Conservation (phyloP, 202 grass and related monocot genomes). For the Setaria italica region DNA sequence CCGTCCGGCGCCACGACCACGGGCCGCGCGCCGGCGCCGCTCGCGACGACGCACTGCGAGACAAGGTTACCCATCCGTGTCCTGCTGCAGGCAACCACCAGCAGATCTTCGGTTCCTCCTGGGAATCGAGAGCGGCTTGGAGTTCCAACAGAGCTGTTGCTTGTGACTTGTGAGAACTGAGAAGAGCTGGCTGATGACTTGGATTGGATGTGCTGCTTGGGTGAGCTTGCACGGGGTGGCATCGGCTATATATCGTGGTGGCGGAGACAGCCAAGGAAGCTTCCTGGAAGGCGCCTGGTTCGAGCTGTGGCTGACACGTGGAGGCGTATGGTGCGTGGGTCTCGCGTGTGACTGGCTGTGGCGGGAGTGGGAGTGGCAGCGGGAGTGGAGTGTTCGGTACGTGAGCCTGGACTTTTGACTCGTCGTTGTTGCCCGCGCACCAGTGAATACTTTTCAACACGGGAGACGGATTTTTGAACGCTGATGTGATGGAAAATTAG, state of each 20-base stretch:
- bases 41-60: slow-evolving; percentile 24
- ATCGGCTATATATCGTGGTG: slow-evolving; percentile 16
- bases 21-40: background rate
- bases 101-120: background rate
- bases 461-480: background rate
- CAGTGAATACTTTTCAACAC: slow-evolving; percentile 33
- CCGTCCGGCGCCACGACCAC: slow-evolving; percentile 51
- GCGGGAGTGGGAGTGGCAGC: background rate
- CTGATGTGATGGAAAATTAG: background rate
- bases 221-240: background rate
- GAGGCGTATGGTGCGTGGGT: background rate
- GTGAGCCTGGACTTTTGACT: slow-evolving; percentile 19
- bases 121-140: background rate
- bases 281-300: background rate
- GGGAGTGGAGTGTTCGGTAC: slow-evolving; percentile 22
- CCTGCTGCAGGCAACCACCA: background rate
- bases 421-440: background rate
- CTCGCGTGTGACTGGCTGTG: background rate
- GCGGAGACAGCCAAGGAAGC: background rate
- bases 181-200: background rate
- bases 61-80: slow-evolving; percentile 50
- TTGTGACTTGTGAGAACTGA: background rate
- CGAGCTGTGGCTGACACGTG: slow-evolving; percentile 2
- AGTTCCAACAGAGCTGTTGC: background rate
- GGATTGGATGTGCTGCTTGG: background rate